Percentiles rank a stretch among this genome's conserved stretches.
Evolutionary conservation across 2,329 filamentous ascomycete species (phyloP).

Genomic region (Penicillium sp.): DNA sequence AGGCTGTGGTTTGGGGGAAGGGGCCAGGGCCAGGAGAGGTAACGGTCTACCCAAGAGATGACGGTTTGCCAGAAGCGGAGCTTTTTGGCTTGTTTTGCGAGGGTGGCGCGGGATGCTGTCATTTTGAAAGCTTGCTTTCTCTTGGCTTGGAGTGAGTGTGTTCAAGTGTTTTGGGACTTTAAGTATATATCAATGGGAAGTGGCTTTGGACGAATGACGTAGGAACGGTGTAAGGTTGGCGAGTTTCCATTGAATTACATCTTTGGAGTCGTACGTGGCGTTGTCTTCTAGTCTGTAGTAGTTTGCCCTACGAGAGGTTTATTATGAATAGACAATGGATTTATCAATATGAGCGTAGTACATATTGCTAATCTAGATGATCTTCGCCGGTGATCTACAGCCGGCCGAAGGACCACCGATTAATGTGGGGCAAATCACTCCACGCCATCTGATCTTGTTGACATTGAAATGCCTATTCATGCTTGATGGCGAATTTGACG

Average conservation of each 20-base stretch:
- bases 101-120: neutral
- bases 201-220: neutral
- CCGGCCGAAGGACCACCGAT: neutral
- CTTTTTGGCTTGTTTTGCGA: conserved; percentile 12
- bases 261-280: neutral
- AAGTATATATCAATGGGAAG: neutral
- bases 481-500: no score
- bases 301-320: neutral
- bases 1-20: conserved; percentile 8
- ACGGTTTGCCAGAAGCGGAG: conserved; percentile 13
- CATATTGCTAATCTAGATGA: neutral
- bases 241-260: neutral
- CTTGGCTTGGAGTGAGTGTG: neutral
- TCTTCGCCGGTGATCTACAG: neutral
- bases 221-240: neutral
- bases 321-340: neutral
- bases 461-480: no score
- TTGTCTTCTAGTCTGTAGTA: neutral
- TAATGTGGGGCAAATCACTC: neutral
- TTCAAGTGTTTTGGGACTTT: neutral
- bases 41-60: conserved; percentile 18
- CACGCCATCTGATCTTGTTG: neutral
- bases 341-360: neutral
- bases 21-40: conserved; percentile 17
- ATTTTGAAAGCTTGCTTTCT: neutral